Evolutionary conservation across 2,329 filamentous ascomycete genomes (phyloP).

Genomic region (Sporothrix brasiliensis): DNA sequence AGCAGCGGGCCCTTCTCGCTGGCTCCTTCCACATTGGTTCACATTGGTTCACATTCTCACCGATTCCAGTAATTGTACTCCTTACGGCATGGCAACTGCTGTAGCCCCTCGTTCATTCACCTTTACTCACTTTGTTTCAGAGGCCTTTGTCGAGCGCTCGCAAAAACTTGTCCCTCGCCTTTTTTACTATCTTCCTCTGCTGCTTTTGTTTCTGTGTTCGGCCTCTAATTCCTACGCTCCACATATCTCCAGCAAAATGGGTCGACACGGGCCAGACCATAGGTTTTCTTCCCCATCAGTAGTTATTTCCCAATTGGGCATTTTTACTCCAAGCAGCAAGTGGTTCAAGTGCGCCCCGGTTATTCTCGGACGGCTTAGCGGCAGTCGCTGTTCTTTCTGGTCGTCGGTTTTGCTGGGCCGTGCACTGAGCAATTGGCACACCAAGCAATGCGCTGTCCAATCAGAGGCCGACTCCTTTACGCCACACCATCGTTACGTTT

Average conservation of each 20-base stretch:
- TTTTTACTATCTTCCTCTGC: not conserved
- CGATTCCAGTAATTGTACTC: not conserved
- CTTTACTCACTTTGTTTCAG: not conserved
- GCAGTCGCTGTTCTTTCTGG: conserved; percentile 2
- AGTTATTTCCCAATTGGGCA: conserved; percentile 32
- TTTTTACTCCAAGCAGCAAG: conserved; percentile 29
- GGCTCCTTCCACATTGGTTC: conserved; percentile 20
- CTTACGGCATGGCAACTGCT: not conserved
- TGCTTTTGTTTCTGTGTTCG: not conserved
- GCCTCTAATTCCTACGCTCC: not conserved
- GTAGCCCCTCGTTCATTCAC: conserved; percentile 7
- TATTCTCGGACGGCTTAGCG: conserved; percentile 29
- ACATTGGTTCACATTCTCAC: conserved; percentile 5
- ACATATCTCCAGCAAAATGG: conserved; percentile 18
- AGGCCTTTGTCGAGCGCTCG: not conserved
- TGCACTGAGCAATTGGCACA: not conserved
- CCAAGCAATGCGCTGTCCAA: not conserved
- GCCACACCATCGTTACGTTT: not conserved
- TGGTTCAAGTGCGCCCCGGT: conserved; percentile 10
- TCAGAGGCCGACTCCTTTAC: not conserved
- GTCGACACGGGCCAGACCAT: not conserved
- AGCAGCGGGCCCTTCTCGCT: conserved; percentile 14
- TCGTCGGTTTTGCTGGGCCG: not conserved
- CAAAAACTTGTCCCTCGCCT: not conserved
- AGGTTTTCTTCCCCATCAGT: conserved; percentile 10